Conservation (phyloP, 2,329 filamentous ascomycete species). For the Zasmidium angulare region DNA sequence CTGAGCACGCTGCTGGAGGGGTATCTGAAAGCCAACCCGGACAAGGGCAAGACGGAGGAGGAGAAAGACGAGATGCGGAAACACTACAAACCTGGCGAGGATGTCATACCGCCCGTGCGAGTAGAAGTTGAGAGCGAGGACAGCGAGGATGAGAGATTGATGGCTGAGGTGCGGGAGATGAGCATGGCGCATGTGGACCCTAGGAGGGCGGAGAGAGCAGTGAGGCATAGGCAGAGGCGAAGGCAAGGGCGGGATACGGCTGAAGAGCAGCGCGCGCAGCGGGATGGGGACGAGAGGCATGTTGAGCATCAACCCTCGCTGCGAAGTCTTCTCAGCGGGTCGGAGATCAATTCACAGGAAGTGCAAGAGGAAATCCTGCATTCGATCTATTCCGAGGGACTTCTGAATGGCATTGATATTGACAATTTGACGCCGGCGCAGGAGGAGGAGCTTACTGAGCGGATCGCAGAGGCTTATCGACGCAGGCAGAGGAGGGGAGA, state of each 20-base stretch:
- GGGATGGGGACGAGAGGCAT: constrained; percentile 27
- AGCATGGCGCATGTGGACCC: constrained; percentile 66
- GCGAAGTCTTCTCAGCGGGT: constrained; percentile 77
- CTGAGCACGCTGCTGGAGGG: constrained; percentile 89
- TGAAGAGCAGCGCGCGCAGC: constrained; percentile 12
- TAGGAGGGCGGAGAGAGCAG: constrained; percentile 24
- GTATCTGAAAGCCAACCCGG: constrained; percentile 77
- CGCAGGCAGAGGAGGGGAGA: constrained; percentile 65
- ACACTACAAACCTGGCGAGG: constrained; percentile 79
- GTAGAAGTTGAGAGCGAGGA: constrained; percentile 54
- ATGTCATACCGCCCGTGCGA: constrained; percentile 66
- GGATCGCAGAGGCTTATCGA: constrained; percentile 85
- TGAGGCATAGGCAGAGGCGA: constrained; percentile 15
- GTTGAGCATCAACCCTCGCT: constrained; percentile 88
- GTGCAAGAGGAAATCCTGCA: constrained; percentile 86
- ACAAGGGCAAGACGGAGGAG: constrained; percentile 64
- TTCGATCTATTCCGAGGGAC: constrained; percentile 82
- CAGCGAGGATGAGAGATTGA: constrained; percentile 63
- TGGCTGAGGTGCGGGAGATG: constrained; percentile 70
- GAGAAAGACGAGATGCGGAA: constrained; percentile 75
- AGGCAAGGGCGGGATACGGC: constrained; percentile 14
- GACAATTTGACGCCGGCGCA: constrained; percentile 80
- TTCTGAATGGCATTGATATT: constrained; percentile 84
- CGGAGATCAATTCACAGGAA: constrained; percentile 72
- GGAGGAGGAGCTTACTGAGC: constrained; percentile 86